Percentiles rank a stretch among this genome's conserved stretches.
phyloP scores from a whole-genome alignment of 2,329 filamentous ascomycete species.

The Aureobasidium sp. region DNA sequence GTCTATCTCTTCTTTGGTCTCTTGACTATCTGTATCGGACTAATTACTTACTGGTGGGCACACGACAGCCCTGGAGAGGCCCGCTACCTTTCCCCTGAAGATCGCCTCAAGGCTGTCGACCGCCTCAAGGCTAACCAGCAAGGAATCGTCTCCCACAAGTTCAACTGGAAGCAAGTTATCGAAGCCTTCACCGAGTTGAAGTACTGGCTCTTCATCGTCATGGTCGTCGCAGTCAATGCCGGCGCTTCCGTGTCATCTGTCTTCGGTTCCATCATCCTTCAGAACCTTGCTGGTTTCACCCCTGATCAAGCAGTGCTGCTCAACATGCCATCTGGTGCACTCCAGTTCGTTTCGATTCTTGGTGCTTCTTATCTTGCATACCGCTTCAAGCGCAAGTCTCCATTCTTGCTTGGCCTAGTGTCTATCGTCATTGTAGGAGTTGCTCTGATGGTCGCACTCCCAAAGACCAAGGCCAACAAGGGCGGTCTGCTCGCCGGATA shows the following conservation, averaged over 20 bases:
- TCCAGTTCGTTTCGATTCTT: conserved; percentile 11
- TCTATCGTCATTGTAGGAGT: conserved; percentile 12
- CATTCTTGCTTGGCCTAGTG: conserved; percentile 12
- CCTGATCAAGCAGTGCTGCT: conserved; percentile 12
- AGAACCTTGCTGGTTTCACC: conserved; percentile 9
- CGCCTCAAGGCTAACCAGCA: conserved; percentile 43
- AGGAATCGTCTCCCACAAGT: conserved; percentile 36
- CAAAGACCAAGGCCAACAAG: conserved; percentile 13
- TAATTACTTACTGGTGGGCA: conserved; percentile 11
- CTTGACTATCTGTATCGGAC: conserved; percentile 10
- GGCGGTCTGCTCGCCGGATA: conserved; percentile 11
- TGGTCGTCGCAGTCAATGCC: conserved; percentile 9
- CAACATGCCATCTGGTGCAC: conserved; percentile 13
- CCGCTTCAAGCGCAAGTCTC: conserved; percentile 14
- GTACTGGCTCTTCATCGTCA: conserved; percentile 36
- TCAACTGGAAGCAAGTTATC: conserved; percentile 36
- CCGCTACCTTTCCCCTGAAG: conserved; percentile 36
- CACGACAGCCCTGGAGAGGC: conserved; percentile 13
- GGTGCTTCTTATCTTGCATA: conserved; percentile 9
- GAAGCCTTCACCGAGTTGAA: conserved; percentile 38
- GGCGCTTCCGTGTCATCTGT: conserved; percentile 11
- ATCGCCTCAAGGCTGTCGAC: conserved; percentile 39
- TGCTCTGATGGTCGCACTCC: conserved; percentile 10
- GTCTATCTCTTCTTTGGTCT: conserved; percentile 13
- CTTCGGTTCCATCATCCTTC: conserved; percentile 13